These are phyloP conservation scores for Leccinum pallidistipes DNA, from an alignment of 1,284 basidiomycete genomes.

Conservation along the genomic window DNA sequence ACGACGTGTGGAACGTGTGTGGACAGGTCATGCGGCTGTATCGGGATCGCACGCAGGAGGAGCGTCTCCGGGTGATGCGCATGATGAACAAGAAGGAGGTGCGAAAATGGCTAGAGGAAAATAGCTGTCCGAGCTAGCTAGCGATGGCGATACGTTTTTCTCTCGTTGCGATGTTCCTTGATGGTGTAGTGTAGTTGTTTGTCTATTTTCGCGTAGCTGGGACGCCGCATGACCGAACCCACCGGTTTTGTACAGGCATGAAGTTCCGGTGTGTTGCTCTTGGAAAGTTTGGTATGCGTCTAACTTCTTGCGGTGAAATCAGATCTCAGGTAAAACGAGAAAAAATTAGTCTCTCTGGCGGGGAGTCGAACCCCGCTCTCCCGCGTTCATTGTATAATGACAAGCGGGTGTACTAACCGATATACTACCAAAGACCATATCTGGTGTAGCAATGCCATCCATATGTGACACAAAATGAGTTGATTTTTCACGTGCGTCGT, in stretches of 20 bases:
- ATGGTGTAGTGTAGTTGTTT: not conserved
- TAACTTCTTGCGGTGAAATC: not conserved
- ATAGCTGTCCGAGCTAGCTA: conserved; percentile 17
- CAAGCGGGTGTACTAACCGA: conserved; percentile 48
- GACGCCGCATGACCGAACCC: not conserved
- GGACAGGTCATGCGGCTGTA: conserved; percentile 82
- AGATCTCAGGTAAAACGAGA: not conserved
- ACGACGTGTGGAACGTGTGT: conserved; percentile 81
- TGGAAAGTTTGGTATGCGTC: not conserved
- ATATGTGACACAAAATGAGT: not conserved
- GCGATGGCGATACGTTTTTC: not conserved
- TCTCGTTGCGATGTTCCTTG: not conserved
- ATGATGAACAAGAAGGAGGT: conserved; percentile 72
- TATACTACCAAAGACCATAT: conserved; percentile 43
- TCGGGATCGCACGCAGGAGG: conserved; percentile 42
- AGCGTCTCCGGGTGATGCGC: conserved; percentile 42
- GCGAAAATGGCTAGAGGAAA: conserved; percentile 70
- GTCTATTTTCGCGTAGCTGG: not conserved
- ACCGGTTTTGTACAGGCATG: not conserved
- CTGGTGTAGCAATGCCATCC: not conserved
- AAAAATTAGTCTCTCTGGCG: conserved; percentile 40
- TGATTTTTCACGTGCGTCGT: too few relatives aligned
- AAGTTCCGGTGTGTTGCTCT: not conserved
- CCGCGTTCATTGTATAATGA: conserved; percentile 34
- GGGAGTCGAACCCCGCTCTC: conserved; percentile 46